Conservation (phyloP, 768 basidiomycete genomes). For the Hericium rajendrae region DNA sequence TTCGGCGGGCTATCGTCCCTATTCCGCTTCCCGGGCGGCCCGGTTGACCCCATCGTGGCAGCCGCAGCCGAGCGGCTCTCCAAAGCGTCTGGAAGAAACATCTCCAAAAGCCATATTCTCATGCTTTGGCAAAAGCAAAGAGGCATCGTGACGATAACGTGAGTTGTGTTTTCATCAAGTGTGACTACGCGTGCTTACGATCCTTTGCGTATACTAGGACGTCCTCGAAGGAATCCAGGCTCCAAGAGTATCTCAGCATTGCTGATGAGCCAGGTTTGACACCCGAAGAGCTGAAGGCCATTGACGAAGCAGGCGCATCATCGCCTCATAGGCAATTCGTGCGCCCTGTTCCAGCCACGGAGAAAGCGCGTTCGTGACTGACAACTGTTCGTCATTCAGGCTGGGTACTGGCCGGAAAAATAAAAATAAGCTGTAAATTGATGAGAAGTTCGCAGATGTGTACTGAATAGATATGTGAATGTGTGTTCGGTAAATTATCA, state of each 20-base stretch:
- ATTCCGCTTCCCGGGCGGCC: conserved; percentile 25
- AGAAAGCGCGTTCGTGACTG: not conserved
- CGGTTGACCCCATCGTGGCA: conserved; percentile 29
- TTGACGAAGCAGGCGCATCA: conserved; percentile 21
- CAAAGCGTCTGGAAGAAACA: conserved; percentile 15
- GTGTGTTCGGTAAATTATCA: not conserved
- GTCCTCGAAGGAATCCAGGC: conserved; percentile 30
- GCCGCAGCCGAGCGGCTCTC: conserved; percentile 20
- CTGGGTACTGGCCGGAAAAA: not conserved
- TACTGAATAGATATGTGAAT: not conserved
- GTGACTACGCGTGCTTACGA: not conserved
- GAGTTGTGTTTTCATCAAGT: conserved; percentile 8
- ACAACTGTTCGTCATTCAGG: not conserved
- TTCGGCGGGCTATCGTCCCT: conserved; percentile 33
- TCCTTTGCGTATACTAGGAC: conserved; percentile 20
- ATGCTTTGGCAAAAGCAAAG: conserved; percentile 23
- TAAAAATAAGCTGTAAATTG: not conserved
- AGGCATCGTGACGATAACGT: conserved; percentile 25
- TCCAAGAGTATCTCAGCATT: conserved; percentile 38
- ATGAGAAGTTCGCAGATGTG: not conserved
- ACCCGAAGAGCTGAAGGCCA: conserved; percentile 18
- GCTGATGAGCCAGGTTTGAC: conserved; percentile 29
- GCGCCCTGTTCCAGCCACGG: conserved; percentile 1
- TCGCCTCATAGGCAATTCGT: conserved; percentile 22
- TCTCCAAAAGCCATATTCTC: conserved; percentile 22